A percentile compares a stretch with the other conserved stretches of the same genome.
Conservation (phyloP, 768 basidiomycete species). For the Panellus pusillus region DNA sequence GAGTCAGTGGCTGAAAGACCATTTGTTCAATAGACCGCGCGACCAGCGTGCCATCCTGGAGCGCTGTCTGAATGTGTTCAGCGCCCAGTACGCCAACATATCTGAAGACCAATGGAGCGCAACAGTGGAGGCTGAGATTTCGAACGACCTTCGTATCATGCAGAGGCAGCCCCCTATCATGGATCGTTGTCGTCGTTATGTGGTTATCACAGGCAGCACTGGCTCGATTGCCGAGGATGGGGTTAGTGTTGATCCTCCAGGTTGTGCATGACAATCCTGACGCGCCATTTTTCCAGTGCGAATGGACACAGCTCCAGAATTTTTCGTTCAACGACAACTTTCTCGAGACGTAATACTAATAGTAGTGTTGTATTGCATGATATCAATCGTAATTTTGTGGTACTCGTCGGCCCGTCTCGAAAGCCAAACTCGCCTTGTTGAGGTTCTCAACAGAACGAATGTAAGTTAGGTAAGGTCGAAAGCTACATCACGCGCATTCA, state of each 20-base stretch:
- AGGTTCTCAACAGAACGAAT: too few relatives aligned
- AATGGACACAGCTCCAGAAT: conserved; percentile 8
- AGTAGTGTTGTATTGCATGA: not conserved
- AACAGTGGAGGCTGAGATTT: conserved; percentile 47
- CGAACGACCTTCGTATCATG: conserved; percentile 49
- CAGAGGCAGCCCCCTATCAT: conserved; percentile 66
- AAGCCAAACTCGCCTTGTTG: too few relatives aligned
- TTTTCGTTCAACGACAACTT: conserved; percentile 1
- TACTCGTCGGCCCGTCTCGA: too few relatives aligned
- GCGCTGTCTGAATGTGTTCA: conserved; percentile 42
- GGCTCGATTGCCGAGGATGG: conserved; percentile 36
- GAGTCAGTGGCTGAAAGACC: conserved; percentile 40
- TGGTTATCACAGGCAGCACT: conserved; percentile 49
- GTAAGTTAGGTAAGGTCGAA: too few relatives aligned
- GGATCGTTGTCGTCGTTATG: conserved; percentile 63
- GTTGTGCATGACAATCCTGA: not conserved
- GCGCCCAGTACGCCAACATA: conserved; percentile 35
- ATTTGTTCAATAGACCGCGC: conserved; percentile 31
- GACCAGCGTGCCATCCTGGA: conserved; percentile 45
- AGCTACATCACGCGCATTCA: too few relatives aligned
- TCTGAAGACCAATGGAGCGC: conserved; percentile 33
- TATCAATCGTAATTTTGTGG: not conserved
- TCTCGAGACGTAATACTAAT: not conserved
- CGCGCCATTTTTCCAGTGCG: not conserved
- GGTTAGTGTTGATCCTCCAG: conserved; percentile 38